Conservation (phyloP, 768 basidiomycete genomes). For the Mycena kentingensis region DNA sequence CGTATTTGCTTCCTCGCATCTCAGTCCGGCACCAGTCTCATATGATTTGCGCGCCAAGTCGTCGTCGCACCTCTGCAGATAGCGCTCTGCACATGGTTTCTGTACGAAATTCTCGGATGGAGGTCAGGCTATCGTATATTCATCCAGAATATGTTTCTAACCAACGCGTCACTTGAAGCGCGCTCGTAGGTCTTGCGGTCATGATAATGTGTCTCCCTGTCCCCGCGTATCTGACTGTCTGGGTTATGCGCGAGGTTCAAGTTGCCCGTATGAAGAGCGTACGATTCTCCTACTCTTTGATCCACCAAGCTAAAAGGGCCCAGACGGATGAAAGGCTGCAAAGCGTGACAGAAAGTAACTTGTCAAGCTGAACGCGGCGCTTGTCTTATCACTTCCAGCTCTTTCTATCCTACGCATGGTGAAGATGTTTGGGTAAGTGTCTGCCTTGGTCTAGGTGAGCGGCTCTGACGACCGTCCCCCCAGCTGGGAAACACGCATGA, state of each 20-base stretch:
- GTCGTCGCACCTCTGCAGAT: constrained; percentile 25
- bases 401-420: too few relatives aligned
- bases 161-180: constrained; percentile 24
- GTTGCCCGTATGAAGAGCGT: too few relatives aligned
- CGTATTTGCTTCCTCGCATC: neutral
- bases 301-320: too few relatives aligned
- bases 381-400: too few relatives aligned
- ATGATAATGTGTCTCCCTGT: constrained; percentile 44
- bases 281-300: too few relatives aligned
- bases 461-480: too few relatives aligned
- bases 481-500: too few relatives aligned
- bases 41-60: constrained; percentile 16
- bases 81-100: constrained; percentile 27
- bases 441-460: too few relatives aligned
- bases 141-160: neutral
- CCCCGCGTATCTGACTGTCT: constrained; percentile 44
- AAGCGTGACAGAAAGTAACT: too few relatives aligned
- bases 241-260: constrained; percentile 41
- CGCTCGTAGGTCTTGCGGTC: constrained; percentile 46
- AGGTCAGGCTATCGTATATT: constrained; percentile 18
- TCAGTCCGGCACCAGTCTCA: neutral
- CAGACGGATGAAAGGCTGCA: too few relatives aligned
- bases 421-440: too few relatives aligned
- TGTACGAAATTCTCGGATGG: constrained; percentile 34
- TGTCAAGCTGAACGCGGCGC: too few relatives aligned